Conservation (phyloP, 2,329 filamentous ascomycete genomes). For the Stachybotrys elegans region DNA sequence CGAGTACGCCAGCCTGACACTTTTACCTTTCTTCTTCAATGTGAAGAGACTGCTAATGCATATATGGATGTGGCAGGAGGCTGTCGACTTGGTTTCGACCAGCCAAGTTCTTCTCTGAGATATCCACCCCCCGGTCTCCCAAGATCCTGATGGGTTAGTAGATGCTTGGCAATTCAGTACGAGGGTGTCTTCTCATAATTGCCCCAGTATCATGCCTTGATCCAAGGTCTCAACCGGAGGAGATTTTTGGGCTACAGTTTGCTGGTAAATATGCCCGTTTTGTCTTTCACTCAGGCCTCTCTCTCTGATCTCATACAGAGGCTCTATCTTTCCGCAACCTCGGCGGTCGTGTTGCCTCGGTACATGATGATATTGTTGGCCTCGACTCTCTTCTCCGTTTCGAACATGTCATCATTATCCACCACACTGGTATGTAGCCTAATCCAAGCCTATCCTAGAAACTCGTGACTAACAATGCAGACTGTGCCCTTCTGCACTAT, state of each 20-base stretch:
- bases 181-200: no score
- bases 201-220: neutral
- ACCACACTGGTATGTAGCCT: neutral
- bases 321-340: neutral
- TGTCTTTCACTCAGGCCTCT: neutral
- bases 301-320: neutral
- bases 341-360: neutral
- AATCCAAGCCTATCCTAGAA: no score
- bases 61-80: no score
- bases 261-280: neutral
- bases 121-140: neutral
- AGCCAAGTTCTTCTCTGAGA: neutral
- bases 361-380: neutral
- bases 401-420: neutral
- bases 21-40: no score
- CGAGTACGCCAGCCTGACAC: no score
- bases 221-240: neutral
- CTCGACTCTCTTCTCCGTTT: neutral
- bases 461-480: neutral
- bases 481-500: neutral
- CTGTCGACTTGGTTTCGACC: neutral
- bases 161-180: no score
- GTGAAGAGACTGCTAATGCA: no score
- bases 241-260: neutral
- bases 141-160: neutral